Conservation (phyloP, 148 eudicot species). For the Rhododendron simsii region DNA sequence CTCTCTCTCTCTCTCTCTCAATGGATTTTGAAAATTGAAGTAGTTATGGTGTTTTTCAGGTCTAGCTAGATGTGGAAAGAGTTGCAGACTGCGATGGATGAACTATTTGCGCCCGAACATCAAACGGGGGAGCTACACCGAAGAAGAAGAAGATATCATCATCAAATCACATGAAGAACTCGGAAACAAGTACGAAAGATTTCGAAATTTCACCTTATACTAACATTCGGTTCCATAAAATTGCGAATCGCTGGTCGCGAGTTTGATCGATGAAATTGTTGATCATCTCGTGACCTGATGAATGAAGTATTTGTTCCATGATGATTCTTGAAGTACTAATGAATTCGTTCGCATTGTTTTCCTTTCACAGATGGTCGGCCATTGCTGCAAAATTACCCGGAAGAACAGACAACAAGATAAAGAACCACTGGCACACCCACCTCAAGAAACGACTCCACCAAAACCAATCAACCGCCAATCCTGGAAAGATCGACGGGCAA, state of each 20-base stretch:
- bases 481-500: not conserved
- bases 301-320: not conserved
- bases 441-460: slow-evolving; percentile 17
- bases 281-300: not conserved
- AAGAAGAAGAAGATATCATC: slow-evolving; percentile 37
- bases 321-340: slow-evolving; percentile 8
- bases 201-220: not conserved
- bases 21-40: not conserved
- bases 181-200: slow-evolving; percentile 33
- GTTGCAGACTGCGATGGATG: not conserved
- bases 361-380: slow-evolving; percentile 33
- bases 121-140: slow-evolving; percentile 34
- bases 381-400: slow-evolving; percentile 31
- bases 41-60: slow-evolving; percentile 12
- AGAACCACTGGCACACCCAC: slow-evolving; percentile 36
- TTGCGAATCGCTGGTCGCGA: too few relatives aligned
- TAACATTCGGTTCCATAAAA: not conserved
- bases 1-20: not conserved
- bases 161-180: slow-evolving; percentile 27
- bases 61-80: slow-evolving; percentile 34
- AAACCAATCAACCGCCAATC: not conserved
- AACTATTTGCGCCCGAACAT: slow-evolving; percentile 44
- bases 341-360: not conserved
- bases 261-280: too few relatives aligned
- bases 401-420: slow-evolving; percentile 38